Evolutionary conservation across 768 basidiomycete genomes (phyloP), one percentile per base, ranked within the genome.

Genomic region (Chalciporus piperatus): DNA sequence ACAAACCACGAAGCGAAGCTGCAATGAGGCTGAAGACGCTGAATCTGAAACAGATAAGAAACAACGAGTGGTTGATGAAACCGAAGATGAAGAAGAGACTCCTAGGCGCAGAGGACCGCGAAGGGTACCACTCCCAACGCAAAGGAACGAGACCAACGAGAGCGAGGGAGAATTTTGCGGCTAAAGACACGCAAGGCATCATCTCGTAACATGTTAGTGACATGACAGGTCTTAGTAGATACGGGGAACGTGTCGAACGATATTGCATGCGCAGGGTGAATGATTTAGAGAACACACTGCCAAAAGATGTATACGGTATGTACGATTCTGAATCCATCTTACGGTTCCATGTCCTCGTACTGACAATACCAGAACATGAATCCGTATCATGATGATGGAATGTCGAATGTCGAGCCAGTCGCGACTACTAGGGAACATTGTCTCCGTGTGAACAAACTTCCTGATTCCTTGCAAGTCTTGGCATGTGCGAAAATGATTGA

Each of bases 381-480:
- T 4, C 8, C 28, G 22, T 30, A 30, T 30, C 28, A 30, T 30
- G 28, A 11, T 30, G n/a, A n/a, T n/a, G n/a, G n/a, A 30, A 9
- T 30, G 9, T 30, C 30, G 12, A 35, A 35, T 16, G 14, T 35
- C 14, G 33, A 35, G 14, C 5, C 12, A 9, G 8, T 35, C 6
- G n/a, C 16, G 14, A 9, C 6, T 16, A 3, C 4, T 1, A 7
- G 4, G 33, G 33, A 7, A 14, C 35, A 37, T 16, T 37, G 35
- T n/a, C 13, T n/a, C 8, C 35, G 35, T 37, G 35, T 3, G 35
- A 61, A 48, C 63, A 16, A 54, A 48, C 41, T 50, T 50, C 42
- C 57, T 13, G 37, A 51, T 59, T 55, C 16, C 10, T 3, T 6
- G n/a, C 16, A 6, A n/a, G 16, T n/a, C 6, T n/a, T n/a, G 33